Evolutionary conservation across 192 early-diverging fungal genomes (phyloP), one percentile per base, ranked within the genome.

Genomic region (Gryganskiella cystojenkinii): DNA sequence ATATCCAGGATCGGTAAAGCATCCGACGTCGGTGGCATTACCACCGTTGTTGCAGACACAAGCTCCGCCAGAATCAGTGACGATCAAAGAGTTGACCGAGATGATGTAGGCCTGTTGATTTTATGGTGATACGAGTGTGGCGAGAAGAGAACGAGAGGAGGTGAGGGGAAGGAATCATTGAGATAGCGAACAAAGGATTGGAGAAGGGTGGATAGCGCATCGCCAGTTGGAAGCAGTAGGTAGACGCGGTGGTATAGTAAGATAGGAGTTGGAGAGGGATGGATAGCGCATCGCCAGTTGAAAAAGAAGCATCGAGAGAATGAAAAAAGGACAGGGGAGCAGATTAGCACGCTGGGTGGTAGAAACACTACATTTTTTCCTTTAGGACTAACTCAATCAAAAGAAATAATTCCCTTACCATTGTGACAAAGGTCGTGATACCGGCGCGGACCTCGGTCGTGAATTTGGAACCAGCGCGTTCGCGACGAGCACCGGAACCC

Each of bases 41-140:
- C 40, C 57, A 19, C 56, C 58, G 0, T 80, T 81, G 43, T 70
- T 81, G 78, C 93, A 95, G 51, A 86, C 87, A 82, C 93, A 95
- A 15, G 90, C 83, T 58, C 93, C 93, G 44, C 93, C 93, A 37
- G 89, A 85, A 66, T 93, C 91, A 19, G 87, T 84, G 60, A 95
- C 82, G 56, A 95, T 93, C 24, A 88, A 67, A 9, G 93, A 90
- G 71, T 93, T 93, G 14, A 91, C 91, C 1, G 86, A 89, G 70
- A 90, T 86, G 71, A 92, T 91, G 71, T 90, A 92, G 0, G 88
- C 84, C 71, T 73, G 45, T 30, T 35, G 13, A 2, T 30, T 17
- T 22, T 40, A 2, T n/a, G 22, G 37, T 22, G n/a, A 57, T 34
- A 40, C 33, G 35, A 35, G 56, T 13, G n/a, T 14, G 24, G 14